A percentile compares a stretch with the other conserved stretches of the same genome.
Conservation (phyloP, 768 basidiomycete genomes). For the Sistotremastrum niveocremeum region DNA sequence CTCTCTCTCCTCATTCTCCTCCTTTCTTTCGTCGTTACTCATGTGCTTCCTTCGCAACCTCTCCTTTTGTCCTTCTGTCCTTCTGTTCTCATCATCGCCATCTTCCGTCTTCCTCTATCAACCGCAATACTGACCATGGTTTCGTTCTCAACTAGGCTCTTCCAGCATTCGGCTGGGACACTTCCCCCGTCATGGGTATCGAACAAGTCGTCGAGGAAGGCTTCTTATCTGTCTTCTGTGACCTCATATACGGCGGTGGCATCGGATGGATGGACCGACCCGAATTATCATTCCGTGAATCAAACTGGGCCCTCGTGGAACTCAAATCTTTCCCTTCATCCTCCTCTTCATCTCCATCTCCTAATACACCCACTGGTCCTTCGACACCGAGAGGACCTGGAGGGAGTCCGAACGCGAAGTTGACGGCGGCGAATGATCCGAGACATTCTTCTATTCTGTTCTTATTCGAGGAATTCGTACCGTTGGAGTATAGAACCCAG, state of each 20-base stretch:
- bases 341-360: constrained; percentile 16
- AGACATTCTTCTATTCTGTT: constrained; percentile 61
- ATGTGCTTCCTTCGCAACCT: too few relatives aligned
- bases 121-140: not conserved
- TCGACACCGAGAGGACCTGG: constrained; percentile 2
- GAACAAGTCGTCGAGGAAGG: constrained; percentile 83
- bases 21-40: too few relatives aligned
- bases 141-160: constrained; percentile 22
- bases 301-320: constrained; percentile 88
- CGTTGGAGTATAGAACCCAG: constrained; percentile 71
- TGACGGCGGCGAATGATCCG: constrained; percentile 35
- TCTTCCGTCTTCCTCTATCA: too few relatives aligned
- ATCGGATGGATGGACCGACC: constrained; percentile 67
- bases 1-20: not conserved
- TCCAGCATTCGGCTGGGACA: constrained; percentile 88
- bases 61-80: too few relatives aligned
- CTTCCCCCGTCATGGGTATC: constrained; percentile 60
- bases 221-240: constrained; percentile 80
- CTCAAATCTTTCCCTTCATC: constrained; percentile 58
- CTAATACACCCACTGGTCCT: constrained; percentile 17
- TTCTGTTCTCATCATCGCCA: too few relatives aligned
- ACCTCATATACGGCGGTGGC: constrained; percentile 58
- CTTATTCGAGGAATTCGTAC: constrained; percentile 90
- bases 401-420: constrained; percentile 7
- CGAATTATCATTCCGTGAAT: constrained; percentile 71